These are phyloP conservation scores for Omphalea diandra DNA, from an alignment of 441 rosid species.

Conservation along the genomic window DNA sequence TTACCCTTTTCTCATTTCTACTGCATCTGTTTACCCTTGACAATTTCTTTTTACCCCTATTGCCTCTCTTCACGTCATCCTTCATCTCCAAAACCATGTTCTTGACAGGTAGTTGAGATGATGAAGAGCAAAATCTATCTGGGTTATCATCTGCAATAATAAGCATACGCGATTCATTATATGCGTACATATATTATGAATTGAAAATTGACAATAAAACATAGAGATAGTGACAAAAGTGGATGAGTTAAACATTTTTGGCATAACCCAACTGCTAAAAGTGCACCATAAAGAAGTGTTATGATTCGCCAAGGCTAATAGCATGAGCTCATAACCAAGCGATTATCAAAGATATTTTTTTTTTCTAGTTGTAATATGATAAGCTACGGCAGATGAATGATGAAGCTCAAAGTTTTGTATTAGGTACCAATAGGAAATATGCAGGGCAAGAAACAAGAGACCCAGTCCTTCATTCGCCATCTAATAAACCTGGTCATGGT, in stretches of 20 bases:
- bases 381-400: background rate
- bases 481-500: constrained; percentile 48
- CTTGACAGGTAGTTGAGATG: constrained; percentile 16
- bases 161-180: background rate
- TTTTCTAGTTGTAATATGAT: too few species aligned
- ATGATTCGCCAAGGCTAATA: too few species aligned
- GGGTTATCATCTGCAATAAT: constrained; percentile 38
- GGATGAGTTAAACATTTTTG: too few species aligned
- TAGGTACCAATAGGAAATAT: constrained; percentile 41
- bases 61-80: constrained; percentile 19
- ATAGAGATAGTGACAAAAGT: background rate
- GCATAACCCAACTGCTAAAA: too few species aligned
- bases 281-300: too few species aligned
- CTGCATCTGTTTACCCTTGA: constrained; percentile 28
- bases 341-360: too few species aligned
- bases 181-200: background rate
- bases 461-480: constrained; percentile 62
- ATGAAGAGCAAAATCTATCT: constrained; percentile 22
- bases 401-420: background rate
- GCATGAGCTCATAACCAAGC: too few species aligned
- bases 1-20: constrained; percentile 25
- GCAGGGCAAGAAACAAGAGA: constrained; percentile 65
- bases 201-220: background rate
- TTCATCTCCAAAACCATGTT: constrained; percentile 28
- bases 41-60: constrained; percentile 25